Base-by-base conservation (phyloP, 768 basidiomycete species). In the Dioszegia hungarica region DNA sequence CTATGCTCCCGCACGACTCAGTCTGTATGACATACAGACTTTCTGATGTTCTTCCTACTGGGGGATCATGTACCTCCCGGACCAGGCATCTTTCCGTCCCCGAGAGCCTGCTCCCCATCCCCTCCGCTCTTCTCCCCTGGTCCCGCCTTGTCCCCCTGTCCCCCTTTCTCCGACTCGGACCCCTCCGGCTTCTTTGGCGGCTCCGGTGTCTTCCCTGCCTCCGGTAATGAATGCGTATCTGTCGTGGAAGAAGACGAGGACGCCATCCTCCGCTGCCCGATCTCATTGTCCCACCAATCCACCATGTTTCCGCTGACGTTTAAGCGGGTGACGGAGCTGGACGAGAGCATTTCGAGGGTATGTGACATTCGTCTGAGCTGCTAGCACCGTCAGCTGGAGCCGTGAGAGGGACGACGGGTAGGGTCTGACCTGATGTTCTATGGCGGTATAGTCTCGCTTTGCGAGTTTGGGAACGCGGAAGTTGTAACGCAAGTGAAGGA, bases 351-450 rank as follows among this genome's bases (percentile, higher is more conserved):
- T 25, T 75, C 74, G 5, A 75, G 56, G 1, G 70, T 72, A 25
- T 70, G 50, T 5, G 63, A 62, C 64, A 74, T 72, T 25, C 54
- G 57, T 17, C 74, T 68, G n/a, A 75, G 60, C 74, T 75, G 47
- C 22, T 24, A 34, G 29, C 43, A 22, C 36, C 4, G 37, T 60
- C 22, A 53, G 54, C 28, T 20, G 5, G 8, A 14, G 9, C 6
- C 36, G 3, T 20, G 4, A 34, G 19, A 3, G n/a, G n/a, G 20
- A 39, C 22, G 33, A 40, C 3, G 1, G 20, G 14, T 33, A 36
- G 8, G 19, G 2, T n/a, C 20, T 53, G 34, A 70, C 75, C 65
- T 73, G 71, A 62, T 76, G 66, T 54, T 76, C 75, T 27, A 76
- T 76, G 2, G 75, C 75, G 9, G 68, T 68, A 43, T 73, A 68